Base-by-base conservation (phyloP, 306 rosid species). In the Glycine soja region DNA sequence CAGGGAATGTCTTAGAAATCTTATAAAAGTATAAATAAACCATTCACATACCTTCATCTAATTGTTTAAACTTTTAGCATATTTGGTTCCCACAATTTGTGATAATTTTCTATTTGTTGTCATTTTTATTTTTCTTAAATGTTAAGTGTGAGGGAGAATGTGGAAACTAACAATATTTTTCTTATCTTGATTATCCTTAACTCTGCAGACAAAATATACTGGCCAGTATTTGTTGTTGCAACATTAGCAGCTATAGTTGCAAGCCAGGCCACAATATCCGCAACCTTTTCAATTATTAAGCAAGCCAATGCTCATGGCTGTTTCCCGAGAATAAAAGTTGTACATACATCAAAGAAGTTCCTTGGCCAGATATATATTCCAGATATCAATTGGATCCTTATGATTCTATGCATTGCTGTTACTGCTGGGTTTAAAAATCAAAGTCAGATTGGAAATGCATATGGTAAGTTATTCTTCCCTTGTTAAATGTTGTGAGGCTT, bases 261-360 rank as follows among this genome's bases (percentile, higher is more conserved):
- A 51, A 95, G 97, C 82, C 99, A 95, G 83, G 97, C 98, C 48
- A 95, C 98, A 15, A 91, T 95, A 82, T 80, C 92, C 9, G 98
- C 99, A 64, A 92, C 98, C 7, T 95, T 90, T 83, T 91, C 98
- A 10, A 80, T 95, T 68, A 88, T 93, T 79, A 93, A 95, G 94
- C 98, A 95, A 84, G 99, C 99, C 79, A 90, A 85, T 84, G 90
- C 99, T 11, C 97, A 82, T 76, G 98, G 99, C 40, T 95, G 98
- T 74, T 95, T 95, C 85, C 99, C 98, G 4, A 89, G 99, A 80
- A 95, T 95, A 72, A 95, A 93, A 90, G 94, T 95, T 72, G 89
- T 95, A 50, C 86, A 95, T 80, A 95, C 98, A 19, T 95, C 98
- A 64, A 93, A 87, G 88, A 88, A 84, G 30, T 90, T 86, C 82